Evolutionary conservation across 257 asterid species (phyloP).

Genomic region (Cordia subcordata): DNA sequence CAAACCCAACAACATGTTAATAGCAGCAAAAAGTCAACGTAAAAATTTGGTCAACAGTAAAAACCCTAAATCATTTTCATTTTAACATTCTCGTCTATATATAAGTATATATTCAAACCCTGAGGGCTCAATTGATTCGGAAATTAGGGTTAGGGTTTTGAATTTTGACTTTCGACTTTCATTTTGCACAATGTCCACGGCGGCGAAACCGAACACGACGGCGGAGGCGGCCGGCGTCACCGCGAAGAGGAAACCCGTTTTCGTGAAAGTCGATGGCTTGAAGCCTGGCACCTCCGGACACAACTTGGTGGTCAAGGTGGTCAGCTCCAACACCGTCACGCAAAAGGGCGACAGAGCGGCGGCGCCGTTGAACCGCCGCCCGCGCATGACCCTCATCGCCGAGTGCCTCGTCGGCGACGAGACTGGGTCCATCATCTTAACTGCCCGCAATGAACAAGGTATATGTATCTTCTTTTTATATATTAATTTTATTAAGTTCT

Average conservation of each 20-base stretch:
- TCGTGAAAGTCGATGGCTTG: constrained; percentile 34
- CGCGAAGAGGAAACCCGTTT: constrained; percentile 39
- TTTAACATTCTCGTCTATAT: background rate
- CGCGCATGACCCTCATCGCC: constrained; percentile 20
- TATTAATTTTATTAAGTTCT: no score
- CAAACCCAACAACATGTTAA: no score
- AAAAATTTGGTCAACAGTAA: background rate
- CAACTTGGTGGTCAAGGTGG: constrained; percentile 36
- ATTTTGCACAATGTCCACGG: constrained; percentile 18
- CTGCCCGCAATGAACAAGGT: constrained; percentile 41
- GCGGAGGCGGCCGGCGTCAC: constrained; percentile 11
- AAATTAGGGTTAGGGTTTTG: constrained; percentile 18
- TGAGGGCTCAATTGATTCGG: background rate
- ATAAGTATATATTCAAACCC: background rate
- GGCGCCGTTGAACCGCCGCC: constrained; percentile 22
- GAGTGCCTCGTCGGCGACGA: constrained; percentile 41
- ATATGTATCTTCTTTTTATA: no score
- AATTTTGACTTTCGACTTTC: background rate
- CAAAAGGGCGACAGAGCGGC: constrained; percentile 21
- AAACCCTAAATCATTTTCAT: background rate
- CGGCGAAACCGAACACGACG: constrained; percentile 16
- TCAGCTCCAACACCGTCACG: constrained; percentile 24
- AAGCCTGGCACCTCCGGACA: constrained; percentile 45
- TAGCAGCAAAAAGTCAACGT: no score
- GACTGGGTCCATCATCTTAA: constrained; percentile 30